A percentile compares a stretch with the other conserved stretches of the same genome.
These are phyloP conservation scores for Tetrapisispora arboricola DNA, from an alignment of 805 yeast species.

Conservation along the genomic window DNA sequence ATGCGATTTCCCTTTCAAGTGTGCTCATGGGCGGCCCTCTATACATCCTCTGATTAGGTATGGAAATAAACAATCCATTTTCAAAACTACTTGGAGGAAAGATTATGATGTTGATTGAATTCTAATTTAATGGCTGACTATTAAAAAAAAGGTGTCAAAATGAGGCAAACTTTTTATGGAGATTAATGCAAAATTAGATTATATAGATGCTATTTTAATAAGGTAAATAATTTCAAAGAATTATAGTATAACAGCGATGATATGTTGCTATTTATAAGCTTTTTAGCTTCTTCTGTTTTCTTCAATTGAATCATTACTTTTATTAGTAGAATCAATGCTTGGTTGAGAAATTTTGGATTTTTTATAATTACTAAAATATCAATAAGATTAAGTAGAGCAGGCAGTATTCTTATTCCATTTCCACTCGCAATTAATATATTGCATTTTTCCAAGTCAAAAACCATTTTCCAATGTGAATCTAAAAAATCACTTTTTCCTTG, in stretches of 20 bases:
- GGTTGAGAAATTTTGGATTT: constrained; percentile 35
- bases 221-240: background rate
- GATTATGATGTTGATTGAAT: no score
- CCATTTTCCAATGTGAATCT: constrained; percentile 18
- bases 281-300: constrained; percentile 30
- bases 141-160: no score
- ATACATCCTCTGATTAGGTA: constrained; percentile 38
- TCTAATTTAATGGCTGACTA: no score
- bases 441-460: constrained; percentile 19
- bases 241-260: constrained; percentile 4
- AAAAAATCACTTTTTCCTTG: constrained; percentile 15
- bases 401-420: constrained; percentile 40
- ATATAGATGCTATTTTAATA: background rate
- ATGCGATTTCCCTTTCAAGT: constrained; percentile 59
- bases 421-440: constrained; percentile 31
- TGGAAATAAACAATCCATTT: background rate
- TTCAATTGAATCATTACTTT: constrained; percentile 35
- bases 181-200: background rate
- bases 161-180: no score
- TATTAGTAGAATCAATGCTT: constrained; percentile 38
- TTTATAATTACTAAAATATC: constrained; percentile 39
- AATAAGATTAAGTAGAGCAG: constrained; percentile 40
- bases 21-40: constrained; percentile 84
- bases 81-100: background rate
- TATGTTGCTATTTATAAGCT: constrained; percentile 3